Evolutionary conservation across 768 basidiomycete genomes (phyloP).

Genomic region (Termitomyces sp.): DNA sequence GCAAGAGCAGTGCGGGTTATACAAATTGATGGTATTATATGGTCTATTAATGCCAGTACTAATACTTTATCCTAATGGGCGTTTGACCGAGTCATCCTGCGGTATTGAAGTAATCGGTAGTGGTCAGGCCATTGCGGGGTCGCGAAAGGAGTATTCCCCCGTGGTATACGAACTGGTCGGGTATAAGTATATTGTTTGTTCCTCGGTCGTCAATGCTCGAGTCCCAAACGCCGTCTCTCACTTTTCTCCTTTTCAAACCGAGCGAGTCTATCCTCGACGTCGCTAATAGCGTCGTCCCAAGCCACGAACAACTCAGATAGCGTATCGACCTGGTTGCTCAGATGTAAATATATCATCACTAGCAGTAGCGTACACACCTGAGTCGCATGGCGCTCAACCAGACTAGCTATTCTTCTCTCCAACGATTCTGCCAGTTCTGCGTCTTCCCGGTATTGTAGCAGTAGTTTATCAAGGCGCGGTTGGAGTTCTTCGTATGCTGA

Average conservation of each 20-base stretch:
- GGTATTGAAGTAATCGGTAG: neutral
- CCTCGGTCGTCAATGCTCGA: slow-evolving; percentile 28
- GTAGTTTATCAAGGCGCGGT: slow-evolving; percentile 59
- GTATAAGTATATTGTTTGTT: neutral
- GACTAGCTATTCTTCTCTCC: slow-evolving; percentile 56
- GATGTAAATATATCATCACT: neutral
- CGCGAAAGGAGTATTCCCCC: neutral
- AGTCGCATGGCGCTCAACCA: slow-evolving; percentile 67
- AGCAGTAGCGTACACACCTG: slow-evolving; percentile 40
- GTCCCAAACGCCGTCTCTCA: slow-evolving; percentile 57
- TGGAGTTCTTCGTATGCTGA: slow-evolving; percentile 45
- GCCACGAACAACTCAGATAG: slow-evolving; percentile 80
- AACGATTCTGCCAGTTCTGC: slow-evolving; percentile 47
- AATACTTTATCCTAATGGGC: neutral
- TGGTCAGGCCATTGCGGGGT: no score
- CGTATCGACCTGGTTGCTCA: slow-evolving; percentile 56
- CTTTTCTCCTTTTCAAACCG: slow-evolving; percentile 55
- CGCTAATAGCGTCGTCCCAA: slow-evolving; percentile 77
- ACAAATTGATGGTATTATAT: slow-evolving; percentile 1
- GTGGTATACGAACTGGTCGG: slow-evolving; percentile 4
- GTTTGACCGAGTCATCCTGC: neutral
- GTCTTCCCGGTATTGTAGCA: slow-evolving; percentile 58
- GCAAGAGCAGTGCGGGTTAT: slow-evolving; percentile 33
- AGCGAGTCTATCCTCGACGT: slow-evolving; percentile 54
- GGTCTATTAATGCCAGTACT: slow-evolving; percentile 1